These are phyloP conservation scores for Kwoniella newhampshirensis DNA, from an alignment of 768 basidiomycete genomes.

Conservation along the genomic window DNA sequence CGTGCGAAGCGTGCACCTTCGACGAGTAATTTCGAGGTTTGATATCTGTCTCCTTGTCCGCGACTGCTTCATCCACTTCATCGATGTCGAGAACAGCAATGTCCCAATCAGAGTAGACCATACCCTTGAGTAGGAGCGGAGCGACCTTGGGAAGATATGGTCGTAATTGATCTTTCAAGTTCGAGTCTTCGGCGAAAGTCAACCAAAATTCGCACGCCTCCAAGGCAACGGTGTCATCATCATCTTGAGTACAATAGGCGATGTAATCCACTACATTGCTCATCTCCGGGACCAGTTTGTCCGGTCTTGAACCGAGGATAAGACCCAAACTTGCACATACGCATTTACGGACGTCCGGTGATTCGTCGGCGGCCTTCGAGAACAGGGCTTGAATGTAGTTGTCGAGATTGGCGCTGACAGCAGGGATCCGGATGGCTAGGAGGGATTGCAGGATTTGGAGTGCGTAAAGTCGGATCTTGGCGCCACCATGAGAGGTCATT, in stretches of 20 bases:
- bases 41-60: constrained; percentile 93
- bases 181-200: constrained; percentile 93
- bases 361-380: constrained; percentile 90
- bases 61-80: constrained; percentile 77
- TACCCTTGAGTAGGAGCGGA: constrained; percentile 92
- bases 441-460: constrained; percentile 94
- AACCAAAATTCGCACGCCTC: constrained; percentile 99
- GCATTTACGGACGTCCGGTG: constrained; percentile 86
- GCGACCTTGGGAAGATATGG: constrained; percentile 88
- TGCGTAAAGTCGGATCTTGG: constrained; percentile 90
- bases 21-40: constrained; percentile 89
- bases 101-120: constrained; percentile 95
- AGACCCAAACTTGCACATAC: constrained; percentile 95
- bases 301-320: constrained; percentile 86
- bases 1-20: constrained; percentile 81
- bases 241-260: constrained; percentile 96
- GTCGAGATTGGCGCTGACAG: constrained; percentile 88
- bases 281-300: constrained; percentile 96
- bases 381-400: constrained; percentile 88
- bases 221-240: constrained; percentile 88
- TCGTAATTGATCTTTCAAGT: constrained; percentile 75
- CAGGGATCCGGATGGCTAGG: constrained; percentile 79
- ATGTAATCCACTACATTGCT: constrained; percentile 95
- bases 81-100: constrained; percentile 92
- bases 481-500: constrained; percentile 76